Evolutionary conservation across 768 basidiomycete species (phyloP).

Genomic region (Pleurotus giganteus): DNA sequence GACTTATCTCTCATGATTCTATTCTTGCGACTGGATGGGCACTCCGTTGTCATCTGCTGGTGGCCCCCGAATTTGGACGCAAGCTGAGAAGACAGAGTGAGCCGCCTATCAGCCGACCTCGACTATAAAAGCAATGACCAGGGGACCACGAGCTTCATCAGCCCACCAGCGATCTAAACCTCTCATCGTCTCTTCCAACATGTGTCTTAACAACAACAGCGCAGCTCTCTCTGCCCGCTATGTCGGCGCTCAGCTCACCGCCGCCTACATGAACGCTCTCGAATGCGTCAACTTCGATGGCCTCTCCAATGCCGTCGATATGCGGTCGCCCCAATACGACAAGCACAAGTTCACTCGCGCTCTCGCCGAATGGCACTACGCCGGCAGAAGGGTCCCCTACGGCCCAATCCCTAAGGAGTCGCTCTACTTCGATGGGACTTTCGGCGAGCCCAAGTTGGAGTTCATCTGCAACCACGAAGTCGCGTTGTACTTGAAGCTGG

Average conservation of each 20-base stretch:
- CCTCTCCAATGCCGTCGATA: background rate
- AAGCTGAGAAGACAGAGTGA: no score
- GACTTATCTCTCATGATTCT: no score
- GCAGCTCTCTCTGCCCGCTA: constrained; percentile 10
- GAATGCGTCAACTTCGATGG: constrained; percentile 12
- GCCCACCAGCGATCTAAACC: no score
- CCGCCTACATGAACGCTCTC: constrained; percentile 11
- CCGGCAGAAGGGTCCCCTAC: constrained; percentile 9
- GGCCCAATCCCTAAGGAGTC: constrained; percentile 11
- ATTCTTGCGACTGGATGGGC: no score
- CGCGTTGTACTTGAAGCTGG: constrained; percentile 14
- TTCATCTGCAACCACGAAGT: constrained; percentile 24
- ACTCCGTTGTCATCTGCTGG: no score
- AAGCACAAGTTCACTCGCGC: constrained; percentile 10
- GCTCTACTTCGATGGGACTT: constrained; percentile 16
- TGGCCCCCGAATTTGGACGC: no score
- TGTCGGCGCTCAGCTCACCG: constrained; percentile 13
- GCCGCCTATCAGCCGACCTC: no score
- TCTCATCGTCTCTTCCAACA: background rate
- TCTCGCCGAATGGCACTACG: constrained; percentile 12
- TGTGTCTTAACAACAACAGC: constrained; percentile 3
- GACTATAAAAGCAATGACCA: no score
- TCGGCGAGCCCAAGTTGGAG: constrained; percentile 17
- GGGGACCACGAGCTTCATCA: no score
- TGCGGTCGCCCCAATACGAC: constrained; percentile 2